Evolutionary conservation across 2,329 filamentous ascomycete species (phyloP), one percentile per base, ranked within the genome.

Genomic region (Ascochyta clinopodiicola): DNA sequence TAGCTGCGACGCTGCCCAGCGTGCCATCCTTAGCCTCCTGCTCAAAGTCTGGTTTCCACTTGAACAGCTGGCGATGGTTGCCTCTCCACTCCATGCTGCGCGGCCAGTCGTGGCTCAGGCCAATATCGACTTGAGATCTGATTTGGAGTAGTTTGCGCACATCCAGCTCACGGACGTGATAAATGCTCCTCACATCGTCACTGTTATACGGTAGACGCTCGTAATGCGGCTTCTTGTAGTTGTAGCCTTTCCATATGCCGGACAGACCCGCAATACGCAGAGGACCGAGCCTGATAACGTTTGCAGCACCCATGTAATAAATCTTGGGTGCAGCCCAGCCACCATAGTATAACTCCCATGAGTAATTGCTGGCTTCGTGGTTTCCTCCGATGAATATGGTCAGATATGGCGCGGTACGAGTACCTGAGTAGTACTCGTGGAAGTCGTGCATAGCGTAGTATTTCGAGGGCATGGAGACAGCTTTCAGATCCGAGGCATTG

Each of bases 261-360:
- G 91, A 95, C 73, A 98, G 81, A 5, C 89, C 94, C 32, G 92
- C 91, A 59, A 99, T 96, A 21, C 95, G 87, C 44, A 99, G 78
- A 1, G 91, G 89, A 0, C 94, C 94, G 29, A 96, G 81, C 17
- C 89, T 88, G 36, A 99, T 74, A 8, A 99, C 88, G 71, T 96
- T 97, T 56, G 95, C 92, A 31, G 92, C 91, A 44, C 95, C 95
- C 74, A 98, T 84, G 77, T 97, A 99, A 81, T 97, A 99, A 61
- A 99, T 98, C 64, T 95, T 96, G 8, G 92, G 92, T 7, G 94
- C 94, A 6, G 92, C 95, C 95, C 95, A 99, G 45, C 95, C 95
- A 46, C 95, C 95, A 72, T 98, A 96, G 79, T 91, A 96, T 0
- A 99, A 84, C 77, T 99, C 95, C 81, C 88, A 95, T 5, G 96